Evolutionary conservation across 116 monocot genomes (phyloP).

Genomic region (Papilionanthe hybrid): DNA sequence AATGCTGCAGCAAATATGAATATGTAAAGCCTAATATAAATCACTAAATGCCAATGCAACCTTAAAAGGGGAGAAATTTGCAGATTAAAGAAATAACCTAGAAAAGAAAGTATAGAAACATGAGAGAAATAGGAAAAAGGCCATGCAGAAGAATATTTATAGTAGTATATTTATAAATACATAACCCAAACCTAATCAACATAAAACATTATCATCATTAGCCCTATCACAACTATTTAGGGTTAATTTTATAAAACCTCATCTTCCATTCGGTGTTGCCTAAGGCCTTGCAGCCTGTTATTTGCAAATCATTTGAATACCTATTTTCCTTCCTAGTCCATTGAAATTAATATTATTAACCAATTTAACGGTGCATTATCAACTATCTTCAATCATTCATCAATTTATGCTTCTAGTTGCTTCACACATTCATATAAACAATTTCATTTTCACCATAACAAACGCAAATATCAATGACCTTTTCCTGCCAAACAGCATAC

Average conservation of each 20-base stretch:
- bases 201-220: not conserved
- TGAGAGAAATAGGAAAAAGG: not conserved
- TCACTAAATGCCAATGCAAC: not conserved
- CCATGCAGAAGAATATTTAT: not conserved
- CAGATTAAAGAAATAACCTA: not conserved
- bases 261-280: not conserved
- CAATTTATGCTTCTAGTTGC: not conserved
- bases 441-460: too few species aligned
- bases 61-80: not conserved
- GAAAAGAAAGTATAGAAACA: not conserved
- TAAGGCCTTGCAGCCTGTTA: not conserved
- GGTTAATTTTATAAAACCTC: not conserved
- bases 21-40: not conserved
- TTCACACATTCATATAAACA: not conserved
- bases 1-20: not conserved
- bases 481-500: not conserved
- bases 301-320: not conserved
- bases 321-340: not conserved
- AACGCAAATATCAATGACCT: not conserved
- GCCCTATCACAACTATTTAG: not conserved
- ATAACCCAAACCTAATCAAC: not conserved
- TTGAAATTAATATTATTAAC: not conserved
- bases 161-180: not conserved
- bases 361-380: not conserved
- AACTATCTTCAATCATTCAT: not conserved